Conservation (phyloP, 805 yeast genomes). For the Starmerella roubikii region DNA sequence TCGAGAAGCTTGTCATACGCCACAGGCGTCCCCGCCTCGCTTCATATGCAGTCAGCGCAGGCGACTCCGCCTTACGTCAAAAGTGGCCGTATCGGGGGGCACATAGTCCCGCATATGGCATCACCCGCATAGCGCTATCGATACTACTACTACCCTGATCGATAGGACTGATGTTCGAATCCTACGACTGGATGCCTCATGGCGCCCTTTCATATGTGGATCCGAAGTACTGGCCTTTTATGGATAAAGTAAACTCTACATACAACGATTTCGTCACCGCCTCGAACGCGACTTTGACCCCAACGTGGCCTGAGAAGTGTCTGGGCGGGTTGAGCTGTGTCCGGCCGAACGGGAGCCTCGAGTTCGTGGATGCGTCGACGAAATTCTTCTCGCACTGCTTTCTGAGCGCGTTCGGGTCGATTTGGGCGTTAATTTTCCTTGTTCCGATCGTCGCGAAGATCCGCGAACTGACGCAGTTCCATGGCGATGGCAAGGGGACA, state of each 20-base stretch:
- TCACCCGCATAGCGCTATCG: background rate
- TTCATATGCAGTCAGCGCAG: too few relatives aligned
- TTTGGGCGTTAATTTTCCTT: conserved; percentile 5
- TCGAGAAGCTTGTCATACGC: too few relatives aligned
- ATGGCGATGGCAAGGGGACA: conserved; percentile 14
- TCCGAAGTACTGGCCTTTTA: background rate
- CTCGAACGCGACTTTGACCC: too few relatives aligned
- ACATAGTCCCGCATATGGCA: too few relatives aligned
- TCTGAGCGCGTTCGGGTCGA: conserved; percentile 10
- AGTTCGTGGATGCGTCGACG: conserved; percentile 16
- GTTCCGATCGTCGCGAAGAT: conserved; percentile 12
- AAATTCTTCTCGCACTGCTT: conserved; percentile 18
- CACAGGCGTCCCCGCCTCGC: too few relatives aligned
- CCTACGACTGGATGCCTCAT: background rate
- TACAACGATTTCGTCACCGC: too few relatives aligned
- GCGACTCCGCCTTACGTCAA: too few relatives aligned
- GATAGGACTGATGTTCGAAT: background rate
- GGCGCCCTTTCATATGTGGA: background rate
- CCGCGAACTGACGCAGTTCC: conserved; percentile 6
- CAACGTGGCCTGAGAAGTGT: background rate
- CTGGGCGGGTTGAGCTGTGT: conserved; percentile 7
- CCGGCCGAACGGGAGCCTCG: conserved; percentile 6
- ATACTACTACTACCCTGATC: background rate
- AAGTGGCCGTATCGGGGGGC: too few relatives aligned
- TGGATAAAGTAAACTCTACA: too few relatives aligned